Conservation (phyloP, 306 rosid species). For the Amphicarpaea edgeworthii region DNA sequence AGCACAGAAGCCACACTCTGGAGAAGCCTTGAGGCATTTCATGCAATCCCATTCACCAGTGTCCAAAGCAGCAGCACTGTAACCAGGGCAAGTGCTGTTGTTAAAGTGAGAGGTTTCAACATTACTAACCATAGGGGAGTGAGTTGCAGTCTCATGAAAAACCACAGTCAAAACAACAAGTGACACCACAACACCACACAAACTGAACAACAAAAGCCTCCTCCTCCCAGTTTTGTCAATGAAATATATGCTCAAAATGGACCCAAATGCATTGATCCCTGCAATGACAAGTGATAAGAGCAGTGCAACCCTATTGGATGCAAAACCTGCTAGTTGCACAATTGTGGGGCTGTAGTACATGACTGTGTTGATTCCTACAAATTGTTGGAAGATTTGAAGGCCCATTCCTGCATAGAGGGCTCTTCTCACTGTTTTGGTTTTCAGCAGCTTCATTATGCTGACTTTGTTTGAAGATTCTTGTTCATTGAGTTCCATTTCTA, state of each 20-base stretch:
- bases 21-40: constrained; percentile 61
- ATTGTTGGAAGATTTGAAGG: constrained; percentile 72
- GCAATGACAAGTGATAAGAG: constrained; percentile 65
- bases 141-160: constrained; percentile 60
- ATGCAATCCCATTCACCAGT: constrained; percentile 60
- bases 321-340: constrained; percentile 67
- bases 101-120: constrained; percentile 48
- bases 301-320: constrained; percentile 61
- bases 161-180: constrained; percentile 63
- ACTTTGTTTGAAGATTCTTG: constrained; percentile 48
- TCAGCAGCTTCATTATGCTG: constrained; percentile 47
- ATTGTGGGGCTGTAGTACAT: constrained; percentile 77
- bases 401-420: constrained; percentile 71
- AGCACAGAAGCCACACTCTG: constrained; percentile 71
- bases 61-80: constrained; percentile 35
- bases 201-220: constrained; percentile 57
- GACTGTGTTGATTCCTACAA: constrained; percentile 69
- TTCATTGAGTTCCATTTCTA: constrained; percentile 52
- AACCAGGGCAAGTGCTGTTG: constrained; percentile 59
- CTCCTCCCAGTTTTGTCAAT: constrained; percentile 68
- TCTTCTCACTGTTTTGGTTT: constrained; percentile 64
- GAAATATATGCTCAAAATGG: constrained; percentile 66
- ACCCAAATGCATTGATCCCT: constrained; percentile 65
- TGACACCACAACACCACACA: constrained; percentile 58
- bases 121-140: constrained; percentile 55